Base-by-base conservation (phyloP, 2,329 filamentous ascomycete species). In the Cladorrhinum sp. region DNA sequence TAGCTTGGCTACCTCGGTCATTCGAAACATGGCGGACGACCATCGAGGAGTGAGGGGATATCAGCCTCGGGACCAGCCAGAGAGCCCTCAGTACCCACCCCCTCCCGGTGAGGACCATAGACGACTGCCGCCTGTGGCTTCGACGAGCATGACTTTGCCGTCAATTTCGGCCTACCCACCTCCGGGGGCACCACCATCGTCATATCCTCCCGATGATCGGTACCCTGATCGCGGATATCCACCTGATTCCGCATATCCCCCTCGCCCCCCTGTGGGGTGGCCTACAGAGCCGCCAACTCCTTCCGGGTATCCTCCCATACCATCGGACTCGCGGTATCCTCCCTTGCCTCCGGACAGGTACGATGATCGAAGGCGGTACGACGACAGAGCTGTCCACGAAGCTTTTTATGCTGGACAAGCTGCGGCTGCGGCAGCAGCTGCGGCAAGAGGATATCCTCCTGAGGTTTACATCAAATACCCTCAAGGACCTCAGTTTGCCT, bases 81-180 rank as follows among this genome's bases (percentile, higher is more conserved):
- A 78, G 68, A 77, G 79, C 41, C 73, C 71, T 59, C 75, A 76
- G 60, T 76, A 79, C 66, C 75, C 77, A 55, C 73, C 75, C 12
- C 70, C 74, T 62, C 74, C 77, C 53, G 75, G 76, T 60, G 76
- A 75, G 58, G 77, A 80, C 64, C 59, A 59, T 45, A 66, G 61
- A 55, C 68, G 62, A 63, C 36, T 67, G 66, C 62, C 69, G 61
- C 51, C 72, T 67, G 64, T 70, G 66, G 58, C 57, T 68, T 62
- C 68, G 69, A 61, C 68, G 73, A 73, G 75, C 60, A 76, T 81
- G 61, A 80, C 76, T 62, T 72, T 81, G 32, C 81, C 81, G 1
- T 78, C 81, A 18, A 82, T 83, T 57, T 76, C 81, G 57, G 41
- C 41, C 16, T 81, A 82, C 66, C 71, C 76, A 51, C 72, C 59